Conservation (phyloP, 1,284 basidiomycete genomes). For the Boletellus sp. region DNA sequence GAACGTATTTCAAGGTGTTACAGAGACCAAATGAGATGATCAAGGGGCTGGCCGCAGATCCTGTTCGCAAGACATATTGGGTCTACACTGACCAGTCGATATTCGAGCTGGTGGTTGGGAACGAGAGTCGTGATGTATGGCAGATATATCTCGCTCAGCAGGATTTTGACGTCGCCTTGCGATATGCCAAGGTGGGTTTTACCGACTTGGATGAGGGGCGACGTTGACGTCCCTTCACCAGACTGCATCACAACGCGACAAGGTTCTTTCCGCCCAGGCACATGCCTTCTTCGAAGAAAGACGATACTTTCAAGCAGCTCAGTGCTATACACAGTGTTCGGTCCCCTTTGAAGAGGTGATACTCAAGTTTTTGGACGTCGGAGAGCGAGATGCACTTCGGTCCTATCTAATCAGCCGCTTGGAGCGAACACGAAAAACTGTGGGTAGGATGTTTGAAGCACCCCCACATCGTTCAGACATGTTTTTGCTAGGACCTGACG, state of each 20-base stretch:
- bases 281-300: slow-evolving; percentile 80
- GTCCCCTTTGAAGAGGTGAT: slow-evolving; percentile 91
- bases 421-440: slow-evolving; percentile 77
- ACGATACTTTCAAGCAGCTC: slow-evolving; percentile 87
- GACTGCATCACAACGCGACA: slow-evolving; percentile 83
- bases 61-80: slow-evolving; percentile 90
- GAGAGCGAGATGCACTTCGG: slow-evolving; percentile 89
- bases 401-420: slow-evolving; percentile 88
- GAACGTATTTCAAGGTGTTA: slow-evolving; percentile 4
- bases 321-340: slow-evolving; percentile 87
- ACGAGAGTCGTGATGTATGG: slow-evolving; percentile 96
- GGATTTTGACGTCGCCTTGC: slow-evolving; percentile 75
- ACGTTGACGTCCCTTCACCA: slow-evolving; percentile 30
- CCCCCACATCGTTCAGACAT: neutral
- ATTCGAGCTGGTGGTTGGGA: slow-evolving; percentile 82
- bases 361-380: slow-evolving; percentile 85
- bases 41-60: slow-evolving; percentile 76
- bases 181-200: slow-evolving; percentile 72
- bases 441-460: slow-evolving; percentile 34
- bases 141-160: slow-evolving; percentile 81
- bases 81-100: slow-evolving; percentile 88
- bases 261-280: slow-evolving; percentile 83
- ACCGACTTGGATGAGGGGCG: neutral
- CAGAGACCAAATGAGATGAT: slow-evolving; percentile 75
- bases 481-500: slow-evolving; percentile 67